Conservation (phyloP, 768 basidiomycete species). For the Tricholoma bakamatsutake region DNA sequence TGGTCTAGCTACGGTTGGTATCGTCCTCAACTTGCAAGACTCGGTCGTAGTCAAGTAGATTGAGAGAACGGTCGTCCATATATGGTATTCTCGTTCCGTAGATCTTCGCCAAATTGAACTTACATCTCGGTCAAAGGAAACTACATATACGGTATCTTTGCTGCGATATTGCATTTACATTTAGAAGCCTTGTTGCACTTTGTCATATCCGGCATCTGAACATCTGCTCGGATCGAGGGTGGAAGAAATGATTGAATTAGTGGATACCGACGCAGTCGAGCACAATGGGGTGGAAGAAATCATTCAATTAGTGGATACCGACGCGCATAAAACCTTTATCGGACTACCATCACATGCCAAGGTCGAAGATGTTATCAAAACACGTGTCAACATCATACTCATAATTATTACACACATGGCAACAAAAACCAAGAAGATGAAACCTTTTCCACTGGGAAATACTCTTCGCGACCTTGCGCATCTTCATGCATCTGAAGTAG, state of each 20-base stretch:
- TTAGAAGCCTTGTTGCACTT: constrained; percentile 48
- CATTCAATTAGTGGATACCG: too few species aligned
- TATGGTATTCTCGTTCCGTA: constrained; percentile 14
- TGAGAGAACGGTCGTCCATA: constrained; percentile 17
- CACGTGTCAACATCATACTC: not conserved
- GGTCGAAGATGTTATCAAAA: not conserved
- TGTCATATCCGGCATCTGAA: constrained; percentile 28
- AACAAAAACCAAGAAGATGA: constrained; percentile 26
- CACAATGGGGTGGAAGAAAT: too few species aligned
- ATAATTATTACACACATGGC: not conserved
- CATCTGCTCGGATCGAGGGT: constrained; percentile 11
- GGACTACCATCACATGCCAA: too few species aligned
- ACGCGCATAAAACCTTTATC: too few species aligned
- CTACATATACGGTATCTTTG: constrained; percentile 21
- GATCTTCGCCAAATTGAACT: constrained; percentile 8
- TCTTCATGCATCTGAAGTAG: constrained; percentile 50
- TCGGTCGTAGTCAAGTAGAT: constrained; percentile 19
- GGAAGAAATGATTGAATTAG: constrained; percentile 30
- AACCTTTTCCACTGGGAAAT: constrained; percentile 51
- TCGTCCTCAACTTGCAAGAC: not conserved
- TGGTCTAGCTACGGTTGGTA: constrained; percentile 12
- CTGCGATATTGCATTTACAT: constrained; percentile 24
- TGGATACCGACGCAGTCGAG: constrained; percentile 51
- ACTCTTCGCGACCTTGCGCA: constrained; percentile 70
- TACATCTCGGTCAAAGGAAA: constrained; percentile 12